Base-by-base conservation (phyloP, 2,329 filamentous ascomycete species). In the Paraphaeosphaeria sporulosa region DNA sequence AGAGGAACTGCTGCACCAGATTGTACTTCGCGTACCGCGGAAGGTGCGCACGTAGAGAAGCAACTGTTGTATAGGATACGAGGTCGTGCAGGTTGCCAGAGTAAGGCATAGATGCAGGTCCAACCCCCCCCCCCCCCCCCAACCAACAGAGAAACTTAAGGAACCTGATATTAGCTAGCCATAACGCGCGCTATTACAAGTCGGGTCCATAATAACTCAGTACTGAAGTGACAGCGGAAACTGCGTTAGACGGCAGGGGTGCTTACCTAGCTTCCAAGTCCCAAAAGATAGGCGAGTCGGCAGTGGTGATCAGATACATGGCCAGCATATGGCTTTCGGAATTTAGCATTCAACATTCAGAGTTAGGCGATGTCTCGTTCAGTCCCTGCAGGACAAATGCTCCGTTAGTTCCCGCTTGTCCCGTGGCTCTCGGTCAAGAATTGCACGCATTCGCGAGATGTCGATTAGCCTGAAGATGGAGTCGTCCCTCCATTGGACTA, bases 321-420 rank as follows among this genome's bases (percentile, higher is more conserved):
- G 21, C 10, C 32, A 9, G n/a, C 9, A 13, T n/a, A 46, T 44
- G 25, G 50, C 36, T 30, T 54, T 46, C n/a, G 2, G 23, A 44
- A 12, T 21, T 55, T 55, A 55, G 51, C 51, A 55, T 55, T 55
- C 25, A 17, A 44, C 52, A 3, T 32, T 17, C 46, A 25, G 38
- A 55, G 52, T 55, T 55, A 38, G 44, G 17, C 30, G 10, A 38
- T 17, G 49, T 34, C 49, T 23, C n/a, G 40, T 40, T 12, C 23
- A 47, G 32, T 47, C 27, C 30, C 42, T 54, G 53, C 32, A 47
- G 44, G 42, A 48, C 4, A 32, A 38, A 25, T 15, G 13, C 30
- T 38, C 44, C 25, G 43, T 27, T 49, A 15, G 43, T 12, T 27
- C 53, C 30, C 4, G 17, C 30, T 27, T 34, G 43, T 27, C 30